phyloP scores from a whole-genome alignment of 352 stramenopile species.

The Phytophthora palmivora region DNA sequence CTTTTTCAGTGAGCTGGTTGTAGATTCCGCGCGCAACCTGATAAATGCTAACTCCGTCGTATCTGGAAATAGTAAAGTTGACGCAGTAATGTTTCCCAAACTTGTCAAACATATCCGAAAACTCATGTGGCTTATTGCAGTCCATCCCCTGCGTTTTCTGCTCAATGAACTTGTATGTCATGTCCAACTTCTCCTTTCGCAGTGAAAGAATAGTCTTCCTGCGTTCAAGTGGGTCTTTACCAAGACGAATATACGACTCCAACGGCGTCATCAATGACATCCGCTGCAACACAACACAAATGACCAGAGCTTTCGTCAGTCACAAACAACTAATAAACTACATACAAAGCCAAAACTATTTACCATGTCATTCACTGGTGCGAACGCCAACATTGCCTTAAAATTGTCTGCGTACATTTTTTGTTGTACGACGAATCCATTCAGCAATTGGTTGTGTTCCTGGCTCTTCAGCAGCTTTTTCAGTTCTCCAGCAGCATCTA shows the following conservation, averaged over 20 bases:
- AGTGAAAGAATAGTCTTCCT: conserved; percentile 56
- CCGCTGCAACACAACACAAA: conserved; percentile 32
- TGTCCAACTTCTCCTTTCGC: conserved; percentile 79
- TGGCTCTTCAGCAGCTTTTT: conserved; percentile 45
- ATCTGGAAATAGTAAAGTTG: conserved; percentile 75
- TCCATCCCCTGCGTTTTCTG: conserved; percentile 62
- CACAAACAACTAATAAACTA: neutral
- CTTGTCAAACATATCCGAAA: conserved; percentile 77
- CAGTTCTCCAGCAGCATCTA: conserved; percentile 28
- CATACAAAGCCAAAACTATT: neutral
- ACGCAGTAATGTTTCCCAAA: conserved; percentile 82
- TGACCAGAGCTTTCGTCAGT: neutral
- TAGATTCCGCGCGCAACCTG: conserved; percentile 69
- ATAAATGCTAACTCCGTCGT: conserved; percentile 63
- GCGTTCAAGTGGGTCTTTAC: conserved; percentile 53
- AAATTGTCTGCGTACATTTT: conserved; percentile 76
- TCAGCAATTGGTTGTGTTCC: conserved; percentile 54
- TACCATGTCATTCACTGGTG: conserved; percentile 70
- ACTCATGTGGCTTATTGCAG: conserved; percentile 56
- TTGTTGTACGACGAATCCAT: conserved; percentile 59
- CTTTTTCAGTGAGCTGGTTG: conserved; percentile 68
- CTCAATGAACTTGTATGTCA: conserved; percentile 80
- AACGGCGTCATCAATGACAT: conserved; percentile 77
- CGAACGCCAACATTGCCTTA: conserved; percentile 69
- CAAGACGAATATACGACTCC: conserved; percentile 73